phyloP scores from a whole-genome alignment of 768 basidiomycete genomes.

The Pisolithus microcarpus region DNA sequence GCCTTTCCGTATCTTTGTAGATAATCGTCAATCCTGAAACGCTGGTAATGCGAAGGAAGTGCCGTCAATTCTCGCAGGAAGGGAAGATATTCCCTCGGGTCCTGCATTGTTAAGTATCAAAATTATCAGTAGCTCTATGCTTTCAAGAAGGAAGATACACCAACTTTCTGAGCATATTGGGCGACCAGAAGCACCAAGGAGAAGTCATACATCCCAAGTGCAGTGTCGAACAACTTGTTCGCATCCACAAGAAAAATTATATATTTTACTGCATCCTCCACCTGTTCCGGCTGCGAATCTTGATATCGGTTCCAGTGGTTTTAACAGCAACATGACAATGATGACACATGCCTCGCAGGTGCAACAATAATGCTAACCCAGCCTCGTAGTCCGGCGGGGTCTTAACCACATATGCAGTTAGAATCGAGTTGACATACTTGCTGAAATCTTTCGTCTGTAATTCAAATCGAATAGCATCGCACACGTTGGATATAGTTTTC shows the following conservation, averaged over 20 bases:
- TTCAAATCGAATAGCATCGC: conserved; percentile 66
- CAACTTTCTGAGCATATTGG: conserved; percentile 92
- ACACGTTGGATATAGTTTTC: conserved; percentile 60
- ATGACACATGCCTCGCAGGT: conserved; percentile 57
- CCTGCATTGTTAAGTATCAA: conserved; percentile 42
- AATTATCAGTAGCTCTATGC: background rate
- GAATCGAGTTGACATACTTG: conserved; percentile 82
- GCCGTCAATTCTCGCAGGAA: conserved; percentile 87
- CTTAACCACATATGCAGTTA: conserved; percentile 92
- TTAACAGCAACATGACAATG: background rate
- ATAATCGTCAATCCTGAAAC: conserved; percentile 90
- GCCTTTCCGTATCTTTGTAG: conserved; percentile 72
- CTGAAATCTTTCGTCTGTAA: conserved; percentile 66
- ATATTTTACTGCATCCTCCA: conserved; percentile 97
- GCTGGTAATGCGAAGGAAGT: conserved; percentile 68
- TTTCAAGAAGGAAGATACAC: background rate
- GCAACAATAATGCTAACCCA: conserved; percentile 66
- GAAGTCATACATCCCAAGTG: conserved; percentile 99
- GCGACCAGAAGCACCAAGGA: conserved; percentile 92
- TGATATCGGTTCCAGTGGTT: background rate
- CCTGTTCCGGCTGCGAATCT: conserved; percentile 55
- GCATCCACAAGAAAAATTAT: conserved; percentile 97
- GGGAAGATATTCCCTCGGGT: conserved; percentile 95
- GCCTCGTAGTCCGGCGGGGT: conserved; percentile 86
- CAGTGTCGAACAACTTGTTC: conserved; percentile 84